Evolutionary conservation across 2,329 filamentous ascomycete species (phyloP), one percentile per base, ranked within the genome.

Genomic region (Claviceps fusiformis): DNA sequence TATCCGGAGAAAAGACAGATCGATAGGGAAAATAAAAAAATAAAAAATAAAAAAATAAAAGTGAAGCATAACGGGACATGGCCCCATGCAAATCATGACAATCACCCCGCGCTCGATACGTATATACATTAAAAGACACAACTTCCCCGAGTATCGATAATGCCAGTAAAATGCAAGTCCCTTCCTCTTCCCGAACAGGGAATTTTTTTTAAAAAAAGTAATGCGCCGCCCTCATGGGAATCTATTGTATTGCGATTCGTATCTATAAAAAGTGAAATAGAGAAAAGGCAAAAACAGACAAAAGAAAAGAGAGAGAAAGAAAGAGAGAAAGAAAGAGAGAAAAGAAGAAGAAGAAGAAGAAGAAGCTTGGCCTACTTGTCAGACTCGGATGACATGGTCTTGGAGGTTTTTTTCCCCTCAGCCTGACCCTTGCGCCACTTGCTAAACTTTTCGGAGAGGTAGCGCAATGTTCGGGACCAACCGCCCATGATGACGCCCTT

Each of bases 401-500:
- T 65, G 54, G 59, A 48, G 27, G 63, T 56, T 19, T 63, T 61
- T 43, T 65, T 60, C 27, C 55, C 44, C 2, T 50, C 11, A 11
- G 62, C 57, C 46, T 65, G 67, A 52, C 77, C 76, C 61, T 77
- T 73, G 17, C 70, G 72, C 63, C 75, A 86, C 68, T 89, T 89
- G 59, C 73, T 73, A 58, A 83, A 74, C 76, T 98, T 98, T 68
- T 97, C 93, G 47, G 78, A 75, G 54, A 95, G 64, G 67, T 98
- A 98, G 59, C 83, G 80, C 73, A 80, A 78, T 6, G 85, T 85
- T 63, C 84, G 81, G 7, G 74, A 66, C 17, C 87, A 67, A 0
- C 93, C 95, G 0, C 87, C 84, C 2, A 90, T 97, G 48, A 96
- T 68, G 1, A 87, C 68, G 2, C 90, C 85, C 72, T 98, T 98